Percentiles rank a stretch among this genome's conserved stretches.
Evolutionary conservation across 2,329 filamentous ascomycete genomes (phyloP).

Genomic region (Scedosporium dehoogii): DNA sequence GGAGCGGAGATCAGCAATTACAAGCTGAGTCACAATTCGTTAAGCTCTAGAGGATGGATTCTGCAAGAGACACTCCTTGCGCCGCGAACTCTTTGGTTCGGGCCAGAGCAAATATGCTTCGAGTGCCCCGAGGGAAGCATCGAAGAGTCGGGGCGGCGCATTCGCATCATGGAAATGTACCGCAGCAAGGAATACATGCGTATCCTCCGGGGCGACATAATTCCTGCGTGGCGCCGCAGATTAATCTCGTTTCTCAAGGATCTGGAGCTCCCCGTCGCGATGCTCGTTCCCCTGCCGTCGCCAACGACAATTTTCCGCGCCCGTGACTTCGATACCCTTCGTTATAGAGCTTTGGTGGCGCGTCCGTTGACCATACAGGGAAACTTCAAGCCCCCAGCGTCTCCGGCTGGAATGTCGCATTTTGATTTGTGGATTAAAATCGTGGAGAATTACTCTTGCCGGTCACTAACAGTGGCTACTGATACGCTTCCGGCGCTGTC

Average conservation of each 20-base stretch:
- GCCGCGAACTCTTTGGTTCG: not conserved
- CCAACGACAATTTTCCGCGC: not conserved
- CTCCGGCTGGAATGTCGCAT: not conserved
- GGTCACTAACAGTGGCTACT: not conserved
- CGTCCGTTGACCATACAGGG: not conserved
- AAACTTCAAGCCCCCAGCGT: not conserved
- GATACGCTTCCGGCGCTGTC: not conserved
- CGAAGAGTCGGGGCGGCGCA: not conserved
- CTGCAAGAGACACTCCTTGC: not conserved
- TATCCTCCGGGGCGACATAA: not conserved
- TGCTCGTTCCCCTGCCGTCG: not conserved
- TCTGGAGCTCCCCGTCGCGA: not conserved
- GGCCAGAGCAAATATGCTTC: not conserved
- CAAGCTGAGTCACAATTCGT: not conserved
- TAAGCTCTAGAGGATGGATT: not conserved
- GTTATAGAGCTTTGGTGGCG: not conserved
- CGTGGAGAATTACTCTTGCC: not conserved
- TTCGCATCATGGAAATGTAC: not conserved
- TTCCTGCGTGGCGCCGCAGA: not conserved
- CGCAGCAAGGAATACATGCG: not conserved
- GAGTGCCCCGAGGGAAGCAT: not conserved
- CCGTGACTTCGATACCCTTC: not conserved
- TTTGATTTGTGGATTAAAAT: slow-evolving; percentile 1
- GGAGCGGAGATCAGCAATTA: not conserved
- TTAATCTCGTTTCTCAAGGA: not conserved